Base-by-base conservation (phyloP, 106 monocot species). In the Gastrodia elata region DNA sequence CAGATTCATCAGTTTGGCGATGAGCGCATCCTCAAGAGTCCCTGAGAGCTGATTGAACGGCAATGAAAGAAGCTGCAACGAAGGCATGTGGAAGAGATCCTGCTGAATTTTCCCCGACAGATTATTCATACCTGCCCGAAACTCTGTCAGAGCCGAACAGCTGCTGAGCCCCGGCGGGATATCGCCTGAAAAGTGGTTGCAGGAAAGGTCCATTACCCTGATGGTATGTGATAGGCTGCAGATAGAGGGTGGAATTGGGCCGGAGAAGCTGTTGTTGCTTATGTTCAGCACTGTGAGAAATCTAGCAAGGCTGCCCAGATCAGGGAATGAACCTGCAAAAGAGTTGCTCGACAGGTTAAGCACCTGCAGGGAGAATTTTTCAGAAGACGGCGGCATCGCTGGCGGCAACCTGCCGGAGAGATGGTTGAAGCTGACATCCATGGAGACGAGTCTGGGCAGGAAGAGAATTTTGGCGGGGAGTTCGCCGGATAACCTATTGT, bases 221-320 rank as follows among this genome's bases (percentile, higher is more conserved):
- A 69, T 22, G 3, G 1, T 10, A 40, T 35, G 69, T 26, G 69
- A 69, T 26, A 25, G 25, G 69, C 26, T 41, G n/a, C 69, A 69
- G 20, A 69, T 39, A 26, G 69, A 39, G 69, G 69, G 41, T 15
- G 69, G 69, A 69, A 69, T 13, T 11, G 38, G 24, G n/a, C 69
- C 69, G 13, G 15, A 69, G 69, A 69, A 69, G 69, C n/a, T 18
- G 69, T 69, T 69, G 40, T 69, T 69, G 69, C 69, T 69, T 69
- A 69, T 35, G 41, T 69, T 40, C 4, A 69, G 10, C 24, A 35
- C 69, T 20, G 6, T 69, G 20, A 69, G 69, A 40, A 39, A 26
- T 40, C 10, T 25, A 25, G 40, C 39, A 40, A 69, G 69, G 26
- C 25, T 69, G 1, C 69, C 40, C 69, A 69, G 24, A 25, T 20